Evolutionary conservation across 2,329 filamentous ascomycete genomes (phyloP).

Genomic region (Cladophialophora chaetospira): DNA sequence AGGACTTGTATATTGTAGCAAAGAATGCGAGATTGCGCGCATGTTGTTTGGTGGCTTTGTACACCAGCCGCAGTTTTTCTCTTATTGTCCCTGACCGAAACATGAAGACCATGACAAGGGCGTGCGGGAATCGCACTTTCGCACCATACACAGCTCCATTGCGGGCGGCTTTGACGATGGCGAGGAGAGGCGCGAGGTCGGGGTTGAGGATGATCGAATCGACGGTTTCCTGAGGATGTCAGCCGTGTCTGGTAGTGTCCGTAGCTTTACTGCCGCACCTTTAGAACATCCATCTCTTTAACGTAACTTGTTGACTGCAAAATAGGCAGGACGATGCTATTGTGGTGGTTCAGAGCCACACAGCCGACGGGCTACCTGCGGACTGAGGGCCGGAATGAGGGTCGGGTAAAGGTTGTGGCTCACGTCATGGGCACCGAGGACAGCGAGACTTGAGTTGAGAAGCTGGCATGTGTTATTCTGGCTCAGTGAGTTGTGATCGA

Average conservation of each 20-base stretch:
- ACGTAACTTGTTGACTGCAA: not conserved
- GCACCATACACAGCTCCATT: constrained; percentile 96
- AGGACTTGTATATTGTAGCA: constrained; percentile 83
- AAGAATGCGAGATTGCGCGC: constrained; percentile 90
- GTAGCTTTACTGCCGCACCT: not conserved
- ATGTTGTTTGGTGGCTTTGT: constrained; percentile 85
- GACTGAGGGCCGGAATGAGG: not conserved
- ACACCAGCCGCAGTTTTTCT: constrained; percentile 75
- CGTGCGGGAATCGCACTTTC: constrained; percentile 98
- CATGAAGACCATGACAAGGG: constrained; percentile 95
- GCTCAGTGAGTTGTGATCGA: not conserved
- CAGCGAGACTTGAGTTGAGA: not conserved
- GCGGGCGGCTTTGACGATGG: constrained; percentile 86
- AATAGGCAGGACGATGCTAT: not conserved
- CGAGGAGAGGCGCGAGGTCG: constrained; percentile 75
- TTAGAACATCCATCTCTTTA: constrained; percentile 23
- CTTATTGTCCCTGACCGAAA: constrained; percentile 91
- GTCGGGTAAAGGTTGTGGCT: constrained; percentile 1
- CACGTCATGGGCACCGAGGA: constrained; percentile 7
- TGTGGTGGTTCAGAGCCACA: not conserved
- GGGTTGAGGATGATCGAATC: constrained; percentile 29
- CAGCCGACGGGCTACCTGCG: not conserved
- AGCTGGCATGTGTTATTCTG: constrained; percentile 14
- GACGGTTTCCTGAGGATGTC: constrained; percentile 21
- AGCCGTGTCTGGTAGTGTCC: not conserved